phyloP scores from a whole-genome alignment of 2,329 filamentous ascomycete species.

The Botrytis byssoidea region DNA sequence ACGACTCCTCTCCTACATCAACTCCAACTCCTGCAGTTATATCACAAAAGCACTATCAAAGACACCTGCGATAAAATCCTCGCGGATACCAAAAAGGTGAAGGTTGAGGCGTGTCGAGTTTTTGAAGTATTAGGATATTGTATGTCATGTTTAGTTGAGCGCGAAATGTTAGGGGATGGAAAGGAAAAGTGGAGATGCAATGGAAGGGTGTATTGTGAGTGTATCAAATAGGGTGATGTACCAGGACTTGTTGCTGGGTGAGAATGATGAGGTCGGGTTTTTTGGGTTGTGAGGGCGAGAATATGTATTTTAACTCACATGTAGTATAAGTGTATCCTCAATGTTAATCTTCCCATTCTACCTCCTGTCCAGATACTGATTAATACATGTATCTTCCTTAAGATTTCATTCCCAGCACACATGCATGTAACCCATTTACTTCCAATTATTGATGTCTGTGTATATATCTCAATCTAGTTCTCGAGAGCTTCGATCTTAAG shows the following conservation, averaged over 20 bases:
- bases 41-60: background rate
- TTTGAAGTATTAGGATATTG: no score
- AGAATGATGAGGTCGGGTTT: rapidly evolving
- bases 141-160: background rate
- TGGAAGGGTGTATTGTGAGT: rapidly evolving
- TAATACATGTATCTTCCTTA: background rate
- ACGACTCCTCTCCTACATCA: background rate
- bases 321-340: background rate
- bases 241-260: background rate
- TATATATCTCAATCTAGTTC: background rate
- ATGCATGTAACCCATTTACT: background rate
- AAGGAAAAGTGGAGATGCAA: background rate
- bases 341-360: background rate
- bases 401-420: background rate
- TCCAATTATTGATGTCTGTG: background rate
- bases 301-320: background rate
- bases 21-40: background rate
- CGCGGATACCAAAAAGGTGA: no score
- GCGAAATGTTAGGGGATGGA: no score
- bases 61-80: background rate
- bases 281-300: background rate
- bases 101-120: no score
- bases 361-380: background rate
- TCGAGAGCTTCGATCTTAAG: background rate
- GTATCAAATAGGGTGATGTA: background rate